phyloP scores from a whole-genome alignment of 495 filamentous ascomycete genomes.

The Penicillium steckii region DNA sequence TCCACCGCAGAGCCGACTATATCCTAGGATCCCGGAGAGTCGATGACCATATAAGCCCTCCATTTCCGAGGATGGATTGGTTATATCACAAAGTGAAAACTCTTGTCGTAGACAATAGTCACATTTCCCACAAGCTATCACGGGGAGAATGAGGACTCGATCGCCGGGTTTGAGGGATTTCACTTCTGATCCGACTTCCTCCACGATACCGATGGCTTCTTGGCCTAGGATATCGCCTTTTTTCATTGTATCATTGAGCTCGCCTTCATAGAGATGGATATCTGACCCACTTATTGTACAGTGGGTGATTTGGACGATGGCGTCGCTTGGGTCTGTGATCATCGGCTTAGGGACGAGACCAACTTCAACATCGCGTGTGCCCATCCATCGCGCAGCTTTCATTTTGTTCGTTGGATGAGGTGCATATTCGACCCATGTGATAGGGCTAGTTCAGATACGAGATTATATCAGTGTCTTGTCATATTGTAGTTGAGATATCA shows the following conservation, averaged over 20 bases:
- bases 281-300: constrained; percentile 36
- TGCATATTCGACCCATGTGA: constrained; percentile 15
- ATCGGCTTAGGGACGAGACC: constrained; percentile 27
- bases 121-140: constrained; percentile 64
- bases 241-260: constrained; percentile 28
- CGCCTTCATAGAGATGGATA: constrained; percentile 29
- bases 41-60: constrained; percentile 56
- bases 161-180: constrained; percentile 30
- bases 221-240: constrained; percentile 67
- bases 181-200: constrained; percentile 30
- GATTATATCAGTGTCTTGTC: neutral
- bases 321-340: constrained; percentile 31
- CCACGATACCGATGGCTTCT: constrained; percentile 39
- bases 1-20: constrained; percentile 60
- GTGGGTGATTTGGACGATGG: constrained; percentile 35
- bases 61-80: constrained; percentile 60
- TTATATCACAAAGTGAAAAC: constrained; percentile 69
- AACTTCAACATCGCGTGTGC: constrained; percentile 21
- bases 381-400: constrained; percentile 30
- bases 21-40: constrained; percentile 26
- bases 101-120: constrained; percentile 26
- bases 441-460: constrained; percentile 1
- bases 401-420: constrained; percentile 28
- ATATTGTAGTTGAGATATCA: neutral
- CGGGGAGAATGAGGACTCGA: constrained; percentile 39